Percentiles rank a stretch among this genome's conserved stretches.
Evolutionary conservation across 768 basidiomycete species (phyloP).

Genomic region (Infundibulicybe gibba): DNA sequence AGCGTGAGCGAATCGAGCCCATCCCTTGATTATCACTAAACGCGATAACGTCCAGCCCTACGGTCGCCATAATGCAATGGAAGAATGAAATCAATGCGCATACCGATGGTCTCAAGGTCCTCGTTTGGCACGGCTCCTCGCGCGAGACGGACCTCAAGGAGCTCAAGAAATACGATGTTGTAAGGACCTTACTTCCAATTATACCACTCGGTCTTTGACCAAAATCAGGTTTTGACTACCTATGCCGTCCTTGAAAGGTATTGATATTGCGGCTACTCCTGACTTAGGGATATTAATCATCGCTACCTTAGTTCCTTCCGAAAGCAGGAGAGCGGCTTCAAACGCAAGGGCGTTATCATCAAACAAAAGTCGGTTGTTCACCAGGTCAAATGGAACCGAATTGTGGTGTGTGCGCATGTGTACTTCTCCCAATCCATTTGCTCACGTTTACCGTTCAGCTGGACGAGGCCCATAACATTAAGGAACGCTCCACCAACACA

Average conservation of each 20-base stretch:
- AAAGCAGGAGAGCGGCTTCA: constrained; percentile 91
- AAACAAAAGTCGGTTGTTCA: constrained; percentile 90
- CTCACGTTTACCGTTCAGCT: constrained; percentile 39
- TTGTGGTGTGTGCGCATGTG: constrained; percentile 48
- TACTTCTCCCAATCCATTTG: neutral
- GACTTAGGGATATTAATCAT: no score
- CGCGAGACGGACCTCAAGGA: constrained; percentile 64
- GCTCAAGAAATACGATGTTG: constrained; percentile 85
- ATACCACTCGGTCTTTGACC: neutral
- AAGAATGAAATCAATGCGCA: constrained; percentile 88
- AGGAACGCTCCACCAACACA: constrained; percentile 91
- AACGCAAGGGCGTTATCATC: constrained; percentile 76
- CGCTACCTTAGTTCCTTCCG: constrained; percentile 65
- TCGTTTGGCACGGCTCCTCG: constrained; percentile 88
- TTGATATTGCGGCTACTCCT: neutral
- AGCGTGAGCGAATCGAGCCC: constrained; percentile 58
- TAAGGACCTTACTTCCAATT: constrained; percentile 26
- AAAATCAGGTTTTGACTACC: constrained; percentile 68
- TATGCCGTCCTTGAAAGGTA: constrained; percentile 83
- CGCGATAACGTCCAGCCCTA: constrained; percentile 32
- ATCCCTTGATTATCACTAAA: constrained; percentile 46
- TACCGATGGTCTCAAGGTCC: constrained; percentile 78
- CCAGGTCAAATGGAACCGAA: constrained; percentile 77
- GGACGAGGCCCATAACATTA: constrained; percentile 98
- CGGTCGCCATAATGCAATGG: constrained; percentile 77